Base-by-base conservation (phyloP, 2,329 filamentous ascomycete species). In the Penicillium sp. region DNA sequence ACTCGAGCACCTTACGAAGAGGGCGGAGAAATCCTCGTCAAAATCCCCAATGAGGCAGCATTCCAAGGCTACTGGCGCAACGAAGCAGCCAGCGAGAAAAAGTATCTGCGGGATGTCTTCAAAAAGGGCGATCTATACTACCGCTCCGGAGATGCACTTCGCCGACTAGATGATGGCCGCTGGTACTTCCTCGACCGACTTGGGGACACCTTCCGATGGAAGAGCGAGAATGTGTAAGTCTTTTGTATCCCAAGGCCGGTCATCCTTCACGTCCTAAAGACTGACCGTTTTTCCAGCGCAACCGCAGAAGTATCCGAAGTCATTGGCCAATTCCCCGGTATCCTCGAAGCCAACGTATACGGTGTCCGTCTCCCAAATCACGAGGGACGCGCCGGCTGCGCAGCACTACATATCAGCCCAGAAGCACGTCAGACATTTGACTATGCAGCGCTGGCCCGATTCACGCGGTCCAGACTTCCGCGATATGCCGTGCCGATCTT, bases 401-500 rank as follows among this genome's bases (percentile, higher is more conserved):
- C 55, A 55, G 76, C 56, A 48, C 62, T 62, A 57, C 77, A 59
- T 73, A 71, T 85, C 31, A 71, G 73, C 3, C 69, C 74, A 1
- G 65, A 62, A 1, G 60, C 67, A 1, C 66, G 66, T 18, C 55
- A 62, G 0, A 60, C 44, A 0, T 83, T 84, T 44, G 73, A 82
- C 57, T 84, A 77, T 55, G 62, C 68, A 7, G 76, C 65, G 0
- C 66, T 88, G 7, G 63, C 84, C 8, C 68, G 60, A 62, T 77
- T 82, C 53, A 70, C 73, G 2, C 72, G 75, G 5, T 68, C 70
- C 10, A 70, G 76, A 34, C 66, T 89, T 14, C 84, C 85, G 0
- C 74, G 73, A 45, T 89, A 88, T 53, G 85, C 84, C 0, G 82
- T 89, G 1, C 85, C 85, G 0, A 64, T 87, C 2, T 89, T 89